These are phyloP conservation scores for Eucalyptus sp. DNA, from an alignment of 345 rosid genomes.

Conservation along the genomic window DNA sequence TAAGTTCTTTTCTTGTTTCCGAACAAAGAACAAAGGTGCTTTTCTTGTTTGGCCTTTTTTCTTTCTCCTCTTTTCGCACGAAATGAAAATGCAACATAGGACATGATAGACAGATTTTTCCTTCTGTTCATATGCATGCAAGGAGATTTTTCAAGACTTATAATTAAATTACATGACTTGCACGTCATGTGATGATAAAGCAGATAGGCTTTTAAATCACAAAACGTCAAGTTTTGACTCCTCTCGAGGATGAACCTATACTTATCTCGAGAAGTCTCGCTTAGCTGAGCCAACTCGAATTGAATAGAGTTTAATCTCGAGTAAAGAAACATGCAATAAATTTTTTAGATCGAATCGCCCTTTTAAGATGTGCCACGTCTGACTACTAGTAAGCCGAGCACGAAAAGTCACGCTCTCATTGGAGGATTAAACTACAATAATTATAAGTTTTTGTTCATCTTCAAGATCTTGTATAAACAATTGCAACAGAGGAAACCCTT, in stretches of 20 bases:
- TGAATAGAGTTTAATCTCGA: not conserved
- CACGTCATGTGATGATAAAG: not conserved
- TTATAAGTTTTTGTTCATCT: not conserved
- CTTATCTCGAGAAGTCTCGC: not conserved
- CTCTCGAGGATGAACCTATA: not conserved
- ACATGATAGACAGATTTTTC: rapidly evolving
- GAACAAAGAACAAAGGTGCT: too few relatives aligned
- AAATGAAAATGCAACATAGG: not conserved
- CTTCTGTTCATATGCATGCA: not conserved
- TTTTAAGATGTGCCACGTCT: not conserved
- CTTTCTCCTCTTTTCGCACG: not conserved
- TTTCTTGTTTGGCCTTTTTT: not conserved
- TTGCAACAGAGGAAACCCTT: not conserved
- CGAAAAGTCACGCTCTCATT: not conserved
- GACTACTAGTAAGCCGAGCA: not conserved
- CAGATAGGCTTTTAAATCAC: not conserved
- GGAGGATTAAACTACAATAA: not conserved
- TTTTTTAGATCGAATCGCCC: not conserved
- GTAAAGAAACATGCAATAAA: not conserved
- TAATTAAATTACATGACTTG: not conserved
- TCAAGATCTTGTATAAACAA: not conserved
- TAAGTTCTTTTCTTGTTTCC: not conserved
- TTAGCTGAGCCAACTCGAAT: not conserved
- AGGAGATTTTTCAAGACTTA: not conserved
- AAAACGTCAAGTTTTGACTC: not conserved